Evolutionary conservation across 345 rosid genomes (phyloP), one percentile per base, ranked within the genome.

Genomic region (Zanthoxylum bungeanum): DNA sequence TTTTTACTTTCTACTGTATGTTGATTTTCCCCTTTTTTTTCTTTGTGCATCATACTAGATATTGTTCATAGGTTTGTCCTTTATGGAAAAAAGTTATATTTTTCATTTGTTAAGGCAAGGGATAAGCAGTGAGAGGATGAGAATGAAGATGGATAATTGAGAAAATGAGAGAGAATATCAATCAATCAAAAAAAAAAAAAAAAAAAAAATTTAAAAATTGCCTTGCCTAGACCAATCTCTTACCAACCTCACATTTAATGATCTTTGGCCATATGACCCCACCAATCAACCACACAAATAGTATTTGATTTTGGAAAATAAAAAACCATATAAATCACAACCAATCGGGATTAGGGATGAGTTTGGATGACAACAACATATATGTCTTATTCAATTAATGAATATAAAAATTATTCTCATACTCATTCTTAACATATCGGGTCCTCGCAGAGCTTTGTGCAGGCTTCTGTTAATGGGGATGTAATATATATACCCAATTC

Each of bases 61-160:
- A 64, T 44, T 64, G 34, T 46, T 59, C n/a, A 9, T 39, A 71
- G 39, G 65, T 62, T 76, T 77, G 73, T 81, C 62, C 75, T 75
- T 47, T 46, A n/a, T 25, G 31, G n/a, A 25, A 64, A 62, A 58
- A 49, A 25, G 16, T n/a, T 25, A 17, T 33, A 49, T 51, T 49
- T 68, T 71, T 62, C 67, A 64, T 65, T 36, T 27, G 42, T 5
- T 0, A 39, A 65, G n/a, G 77, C 44, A 70, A 71, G 51, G 80
- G 89, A 87, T 90, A 85, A 90, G 91, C 76, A 17, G 74, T 68
- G 92, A 80, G 87, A 82, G 93, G 93, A 83, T 81, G 91, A 84
- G 93, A 87, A 71, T n/a, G n/a, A n/a, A n/a, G n/a, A n/a, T 56
- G 2, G 19, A 65, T 49, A 44, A 44, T 44, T 44, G 19, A 44